These are phyloP conservation scores for Ceratobasidium sp. DNA, from an alignment of 1,284 basidiomycete species.

Conservation along the genomic window DNA sequence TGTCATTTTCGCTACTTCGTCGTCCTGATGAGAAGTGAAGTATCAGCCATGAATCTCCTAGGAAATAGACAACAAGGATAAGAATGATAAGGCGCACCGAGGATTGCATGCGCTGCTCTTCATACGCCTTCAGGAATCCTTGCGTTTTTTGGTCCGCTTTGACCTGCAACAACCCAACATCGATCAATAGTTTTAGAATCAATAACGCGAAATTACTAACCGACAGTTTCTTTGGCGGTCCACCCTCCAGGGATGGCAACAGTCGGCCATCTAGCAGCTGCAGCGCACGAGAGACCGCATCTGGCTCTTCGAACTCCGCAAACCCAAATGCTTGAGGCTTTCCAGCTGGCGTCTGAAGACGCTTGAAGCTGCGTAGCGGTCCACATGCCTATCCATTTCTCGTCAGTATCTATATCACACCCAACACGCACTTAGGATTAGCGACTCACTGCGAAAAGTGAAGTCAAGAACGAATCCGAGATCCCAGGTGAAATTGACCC, in stretches of 20 bases:
- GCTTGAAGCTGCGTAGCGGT: conserved; percentile 87
- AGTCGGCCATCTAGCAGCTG: conserved; percentile 86
- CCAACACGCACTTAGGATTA: conserved; percentile 11
- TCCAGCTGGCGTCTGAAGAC: conserved; percentile 88
- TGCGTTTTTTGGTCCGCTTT: conserved; percentile 96
- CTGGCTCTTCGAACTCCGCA: conserved; percentile 92
- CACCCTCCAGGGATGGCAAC: conserved; percentile 87
- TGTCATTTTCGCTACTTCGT: conserved; percentile 72
- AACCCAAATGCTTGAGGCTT: conserved; percentile 97
- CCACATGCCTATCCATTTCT: conserved; percentile 81
- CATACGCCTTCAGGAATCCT: conserved; percentile 86
- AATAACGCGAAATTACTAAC: conserved; percentile 66
- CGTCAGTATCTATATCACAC: conserved; percentile 13
- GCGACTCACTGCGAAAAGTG: conserved; percentile 78
- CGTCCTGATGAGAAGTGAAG: conserved; percentile 63
- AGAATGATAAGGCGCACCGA: conserved; percentile 70
- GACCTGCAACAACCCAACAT: conserved; percentile 66
- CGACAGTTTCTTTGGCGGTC: conserved; percentile 87
- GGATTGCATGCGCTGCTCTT: conserved; percentile 81
- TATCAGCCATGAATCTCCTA: background rate
- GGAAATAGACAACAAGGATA: background rate
- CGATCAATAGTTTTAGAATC: conserved; percentile 27
- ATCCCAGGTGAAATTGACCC: conserved; percentile 97
- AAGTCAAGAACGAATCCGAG: conserved; percentile 82
- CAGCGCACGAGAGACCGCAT: conserved; percentile 87